phyloP scores from a whole-genome alignment of 345 rosid species.

The Durio zibethinus region DNA sequence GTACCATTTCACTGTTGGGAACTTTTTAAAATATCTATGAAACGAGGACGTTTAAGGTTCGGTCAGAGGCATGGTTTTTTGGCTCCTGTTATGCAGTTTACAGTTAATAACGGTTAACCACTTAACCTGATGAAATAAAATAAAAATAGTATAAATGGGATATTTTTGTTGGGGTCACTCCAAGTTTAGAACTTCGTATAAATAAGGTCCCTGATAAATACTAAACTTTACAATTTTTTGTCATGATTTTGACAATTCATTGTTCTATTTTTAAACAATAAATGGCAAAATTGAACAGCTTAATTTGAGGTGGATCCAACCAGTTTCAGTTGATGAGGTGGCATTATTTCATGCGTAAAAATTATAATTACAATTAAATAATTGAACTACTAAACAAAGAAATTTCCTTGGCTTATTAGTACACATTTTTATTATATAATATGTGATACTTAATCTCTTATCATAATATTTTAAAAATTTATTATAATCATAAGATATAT shows the following conservation, averaged over 20 bases:
- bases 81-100: not conserved
- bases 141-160: not conserved
- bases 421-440: too few species aligned
- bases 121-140: not conserved
- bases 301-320: too few species aligned
- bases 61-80: not conserved
- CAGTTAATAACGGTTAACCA: not conserved
- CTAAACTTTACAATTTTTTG: not conserved
- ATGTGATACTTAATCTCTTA: too few species aligned
- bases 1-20: not conserved
- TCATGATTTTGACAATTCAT: not conserved
- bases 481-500: too few species aligned
- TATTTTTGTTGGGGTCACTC: not conserved
- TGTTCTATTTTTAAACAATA: not conserved
- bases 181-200: not conserved
- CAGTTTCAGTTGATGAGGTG: too few species aligned
- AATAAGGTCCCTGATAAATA: not conserved
- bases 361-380: too few species aligned
- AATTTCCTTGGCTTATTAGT: too few species aligned
- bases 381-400: too few species aligned
- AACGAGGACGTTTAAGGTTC: not conserved
- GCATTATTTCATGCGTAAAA: too few species aligned
- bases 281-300: too few species aligned
- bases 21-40: conserved; percentile 8
- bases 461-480: too few species aligned